Evolutionary conservation across 1,139 yeast species (phyloP), one percentile per base, ranked within the genome.

Genomic region (Zygosaccharomyces sapae): DNA sequence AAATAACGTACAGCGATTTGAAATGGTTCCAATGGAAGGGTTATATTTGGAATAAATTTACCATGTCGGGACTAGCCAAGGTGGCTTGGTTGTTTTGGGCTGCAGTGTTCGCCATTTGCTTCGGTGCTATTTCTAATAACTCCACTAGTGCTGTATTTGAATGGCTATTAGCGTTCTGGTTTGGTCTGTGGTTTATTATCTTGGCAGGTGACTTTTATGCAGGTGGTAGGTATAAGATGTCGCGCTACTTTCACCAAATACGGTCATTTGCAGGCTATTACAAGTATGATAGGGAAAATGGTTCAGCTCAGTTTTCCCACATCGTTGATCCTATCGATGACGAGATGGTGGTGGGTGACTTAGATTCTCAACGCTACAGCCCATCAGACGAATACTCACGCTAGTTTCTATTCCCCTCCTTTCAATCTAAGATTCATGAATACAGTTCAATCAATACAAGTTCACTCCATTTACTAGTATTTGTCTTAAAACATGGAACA

Each of bases 101-200:
- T 1, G 70, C 84, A 22, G 79, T 71, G 0, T 75, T 87, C 63
- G 96, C 94, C 3, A 69, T 84, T 27, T 74, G 79, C 37, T 90
- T 88, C 59, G 92, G 81, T 10, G 75, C 68, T 1, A 67, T 71
- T 46, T 69, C 73, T 1, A 74, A 70, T 35, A 50, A 69, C 8
- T 68, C 73, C 33, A 67, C 73, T 12, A 69, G 75, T 20, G 86
- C 79, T 2, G 70, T 70, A 12, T 81, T 85, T 64, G 97, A 90
- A 66, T 90, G 97, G 97, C 62, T 80, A 6, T 68, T 89, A 40
- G 82, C 90, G 5, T 90, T 83, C 68, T 83, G 87, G 81, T 89
- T 86, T 62, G 94, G 95, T 7, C 62, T 83, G 33, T 73, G 86
- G 52, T 76, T 83, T 57, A 64, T 84, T 7, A 70, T 83, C 52